Conservation (phyloP, 1,284 basidiomycete genomes). For the Apiotrichum gracile region DNA sequence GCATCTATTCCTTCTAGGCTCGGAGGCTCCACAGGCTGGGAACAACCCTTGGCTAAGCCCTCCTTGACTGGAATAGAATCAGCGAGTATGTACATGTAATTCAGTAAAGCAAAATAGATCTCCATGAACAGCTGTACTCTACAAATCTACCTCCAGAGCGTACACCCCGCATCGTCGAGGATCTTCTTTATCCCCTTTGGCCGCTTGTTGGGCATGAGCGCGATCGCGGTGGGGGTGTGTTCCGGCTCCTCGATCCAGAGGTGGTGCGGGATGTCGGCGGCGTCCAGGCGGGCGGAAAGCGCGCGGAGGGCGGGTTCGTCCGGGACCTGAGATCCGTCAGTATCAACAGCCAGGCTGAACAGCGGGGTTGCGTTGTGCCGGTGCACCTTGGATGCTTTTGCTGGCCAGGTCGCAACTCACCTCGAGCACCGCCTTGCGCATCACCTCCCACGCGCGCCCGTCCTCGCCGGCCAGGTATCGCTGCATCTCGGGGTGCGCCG, state of each 20-base stretch:
- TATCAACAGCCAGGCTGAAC: too few relatives aligned
- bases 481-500: constrained; percentile 32
- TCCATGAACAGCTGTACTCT: too few relatives aligned
- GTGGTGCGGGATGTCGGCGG: constrained; percentile 39
- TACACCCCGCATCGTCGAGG: constrained; percentile 41
- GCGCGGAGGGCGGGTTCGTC: constrained; percentile 31
- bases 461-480: constrained; percentile 36
- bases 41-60: too few relatives aligned
- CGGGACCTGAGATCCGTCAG: constrained; percentile 29
- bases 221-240: constrained; percentile 49
- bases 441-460: constrained; percentile 33
- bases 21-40: too few relatives aligned
- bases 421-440: constrained; percentile 43
- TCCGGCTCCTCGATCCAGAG: constrained; percentile 54
- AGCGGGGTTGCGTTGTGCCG: too few relatives aligned
- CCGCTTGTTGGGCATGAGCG: constrained; percentile 50
- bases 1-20: too few relatives aligned
- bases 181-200: constrained; percentile 48
- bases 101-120: too few relatives aligned
- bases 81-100: too few relatives aligned
- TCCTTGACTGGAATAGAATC: too few relatives aligned
- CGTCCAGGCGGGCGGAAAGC: constrained; percentile 34
- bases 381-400: too few relatives aligned
- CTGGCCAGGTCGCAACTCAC: constrained; percentile 29
- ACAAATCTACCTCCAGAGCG: constrained; percentile 31